These are phyloP conservation scores for Paragyromitra xinjiangensis DNA, from an alignment of 495 filamentous ascomycete genomes.

Conservation along the genomic window DNA sequence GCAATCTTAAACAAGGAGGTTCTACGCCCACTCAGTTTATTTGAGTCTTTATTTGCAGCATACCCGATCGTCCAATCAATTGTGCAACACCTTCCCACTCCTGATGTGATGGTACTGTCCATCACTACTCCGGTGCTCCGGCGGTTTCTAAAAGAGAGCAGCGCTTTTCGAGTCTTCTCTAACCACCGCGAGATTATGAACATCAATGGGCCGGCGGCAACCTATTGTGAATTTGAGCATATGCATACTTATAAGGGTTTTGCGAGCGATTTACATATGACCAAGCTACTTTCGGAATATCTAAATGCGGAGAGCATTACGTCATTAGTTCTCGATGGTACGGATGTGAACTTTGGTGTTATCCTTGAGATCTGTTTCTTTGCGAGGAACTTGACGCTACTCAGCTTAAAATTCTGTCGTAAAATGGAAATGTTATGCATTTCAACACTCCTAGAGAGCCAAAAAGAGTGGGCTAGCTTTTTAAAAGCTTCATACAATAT, in stretches of 20 bases:
- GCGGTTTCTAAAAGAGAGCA: slow-evolving; percentile 9
- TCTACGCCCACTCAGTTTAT: slow-evolving; percentile 10
- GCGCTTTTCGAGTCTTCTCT: slow-evolving; percentile 12
- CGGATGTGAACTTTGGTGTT: background rate
- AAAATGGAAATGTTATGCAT: background rate
- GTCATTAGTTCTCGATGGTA: slow-evolving; percentile 17
- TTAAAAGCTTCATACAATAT: background rate
- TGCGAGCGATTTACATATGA: slow-evolving; percentile 4
- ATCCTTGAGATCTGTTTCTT: background rate
- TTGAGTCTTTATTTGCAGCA: slow-evolving; percentile 1
- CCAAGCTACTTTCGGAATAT: slow-evolving; percentile 1
- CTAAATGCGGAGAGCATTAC: slow-evolving; percentile 9
- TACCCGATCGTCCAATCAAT: slow-evolving; percentile 19
- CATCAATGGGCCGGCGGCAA: background rate
- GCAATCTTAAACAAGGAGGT: slow-evolving; percentile 15
- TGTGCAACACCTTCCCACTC: slow-evolving; percentile 1
- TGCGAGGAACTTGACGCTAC: background rate
- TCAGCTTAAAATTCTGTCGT: slow-evolving; percentile 10
- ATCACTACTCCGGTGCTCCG: slow-evolving; percentile 13
- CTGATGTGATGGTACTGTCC: slow-evolving; percentile 13
- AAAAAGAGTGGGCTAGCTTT: background rate
- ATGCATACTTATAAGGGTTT: background rate
- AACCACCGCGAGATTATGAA: slow-evolving; percentile 5
- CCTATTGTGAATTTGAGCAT: background rate
- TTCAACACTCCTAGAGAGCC: slow-evolving; percentile 4